Base-by-base conservation (phyloP, 1,284 basidiomycete genomes). In the Naganishia cerealis region DNA sequence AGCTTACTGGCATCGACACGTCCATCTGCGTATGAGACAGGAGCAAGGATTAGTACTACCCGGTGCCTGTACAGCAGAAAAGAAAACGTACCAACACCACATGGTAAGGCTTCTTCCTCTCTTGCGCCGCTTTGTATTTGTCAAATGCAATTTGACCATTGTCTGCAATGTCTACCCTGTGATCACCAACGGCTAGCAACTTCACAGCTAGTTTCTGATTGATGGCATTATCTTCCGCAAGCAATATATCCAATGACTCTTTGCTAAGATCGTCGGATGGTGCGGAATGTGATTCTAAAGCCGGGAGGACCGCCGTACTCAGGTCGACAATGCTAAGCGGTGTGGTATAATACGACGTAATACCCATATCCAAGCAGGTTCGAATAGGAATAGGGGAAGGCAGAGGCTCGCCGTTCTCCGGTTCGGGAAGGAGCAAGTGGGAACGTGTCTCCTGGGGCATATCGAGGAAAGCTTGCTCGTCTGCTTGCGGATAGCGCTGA, bases 161-260 rank as follows among this genome's bases (percentile, higher is more conserved):
- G 84, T 98, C 94, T 18, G 95, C 96, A 68, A 99, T 94, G 82
- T 97, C 93, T 40, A 97, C 93, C 52, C 88, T 87, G 79, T 99
- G 96, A 0, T 95, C 95, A 65, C 94, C 94, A 77, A 94, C 95
- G 82, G 98, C 94, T 42, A 99, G 83, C 72, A 99, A 92, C 85
- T 97, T 97, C 73, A 96, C 90, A 0, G 96, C 96, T 7, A 99
- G 74, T 70, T 80, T 80, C 83, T 99, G 95, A 82, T 99, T 99
- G 71, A 99, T 95, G 72, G 95, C 83, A 76, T 99, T 99, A 80
- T 99, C 96, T 79, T 99, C 62, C 4, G 63, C 62, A 92, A 0
- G 92, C 92, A 24, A 95, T 85, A 69, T 61, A 38, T 69, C 65
- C n/a, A 69, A 52, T 18, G 57, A 57, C 40, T 97, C 92, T 78